Percentiles rank a stretch among this genome's conserved stretches.
Evolutionary conservation across 805 yeast species (phyloP).

Genomic region (Schizosaccharomyces pombe): ASM294v3 CU329670.1:3596501-3597000

Average conservation of each 20-base stretch:
- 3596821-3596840: not conserved
- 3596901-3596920: not conserved
- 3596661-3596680: not conserved
- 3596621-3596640: not conserved
- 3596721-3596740: not conserved
- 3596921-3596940: not conserved
- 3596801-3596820: not conserved
- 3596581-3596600: not conserved
- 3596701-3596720: not conserved
- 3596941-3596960: not conserved
- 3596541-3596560: not conserved
- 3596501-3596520: not conserved
- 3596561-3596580: not conserved
- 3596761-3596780: not conserved
- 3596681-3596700: not conserved
- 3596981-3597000: not conserved
- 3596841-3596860: not conserved
- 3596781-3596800: not conserved
- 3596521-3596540: not conserved
- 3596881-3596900: not conserved
- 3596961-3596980: not conserved
- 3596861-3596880: not conserved
- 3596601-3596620: not conserved
- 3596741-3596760: not conserved
- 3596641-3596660: not conserved